Evolutionary conservation across 2,329 filamentous ascomycete genomes (phyloP), one percentile per base, ranked within the genome.

Genomic region (Pseudocercospora cruenta): DNA sequence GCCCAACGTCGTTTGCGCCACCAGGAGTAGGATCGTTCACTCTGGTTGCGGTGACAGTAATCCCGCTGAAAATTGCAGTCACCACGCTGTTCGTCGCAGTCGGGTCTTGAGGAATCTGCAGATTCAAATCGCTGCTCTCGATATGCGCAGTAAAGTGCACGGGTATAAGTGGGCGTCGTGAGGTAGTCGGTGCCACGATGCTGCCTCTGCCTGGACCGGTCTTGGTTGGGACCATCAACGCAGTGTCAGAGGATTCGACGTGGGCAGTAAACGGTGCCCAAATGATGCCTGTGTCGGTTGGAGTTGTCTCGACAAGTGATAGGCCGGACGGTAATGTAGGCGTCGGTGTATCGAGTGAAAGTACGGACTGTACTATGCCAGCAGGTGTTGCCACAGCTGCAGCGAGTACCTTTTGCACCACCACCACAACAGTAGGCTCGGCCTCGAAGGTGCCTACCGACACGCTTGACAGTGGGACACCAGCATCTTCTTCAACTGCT

Each of bases 371-470:
- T 55, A 65, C 31, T 6, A 70, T 62, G 14, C 45, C 62, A 19
- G 58, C 57, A 1, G 70, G 68, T 9, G 72, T 51, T 1, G 70
- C 66, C 8, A 63, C 69, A 54, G 69, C 67, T 7, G 67, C 73
- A 21, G 71, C 69, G 49, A 82, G 79, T 10, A 77, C 75, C 24
- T 80, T 67, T 54, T 82, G 74, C 7, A 83, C 77, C 4, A 83
- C 75, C 5, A 82, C 73, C 4, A 82, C 69, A 4, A 83, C 79
- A 1, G 79, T 82, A 1, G 82, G 78, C 12, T 74, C 72, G 4
- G 80, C 81, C 39, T 75, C 72, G 47, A 78, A 77, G 3, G 74
- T 75, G 10, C 81, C 81, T 4, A 76, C 70, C 7, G 69, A 70
- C 64, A 66, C 54, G 43, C 55, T 54, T n/a, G 36, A 24, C 7